A percentile compares a stretch with the other conserved stretches of the same genome.
phyloP scores from a whole-genome alignment of 208 protist genomes.

The Tritrichomonas musculus region DNA sequence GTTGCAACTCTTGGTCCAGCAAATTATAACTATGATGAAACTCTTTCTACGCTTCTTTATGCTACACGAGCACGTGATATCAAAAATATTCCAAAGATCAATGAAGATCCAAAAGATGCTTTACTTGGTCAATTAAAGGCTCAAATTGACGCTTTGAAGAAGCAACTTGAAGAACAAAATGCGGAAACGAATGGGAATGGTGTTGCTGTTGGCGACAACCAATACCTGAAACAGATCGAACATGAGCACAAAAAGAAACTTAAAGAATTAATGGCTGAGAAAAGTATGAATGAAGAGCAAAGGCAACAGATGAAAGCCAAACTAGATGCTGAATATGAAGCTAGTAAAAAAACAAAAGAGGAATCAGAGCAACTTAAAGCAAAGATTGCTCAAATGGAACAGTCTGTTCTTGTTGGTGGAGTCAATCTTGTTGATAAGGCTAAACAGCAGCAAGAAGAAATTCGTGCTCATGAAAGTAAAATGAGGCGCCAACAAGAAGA shows the following conservation, averaged over 20 bases:
- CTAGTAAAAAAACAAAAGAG: neutral
- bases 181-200: neutral
- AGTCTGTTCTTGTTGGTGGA: constrained; percentile 7
- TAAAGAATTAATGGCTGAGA: constrained; percentile 12
- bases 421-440: neutral
- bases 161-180: constrained; percentile 46
- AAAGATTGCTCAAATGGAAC: neutral
- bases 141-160: constrained; percentile 49
- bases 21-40: constrained; percentile 60
- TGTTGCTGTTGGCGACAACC: neutral
- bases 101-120: constrained; percentile 70
- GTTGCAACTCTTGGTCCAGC: constrained; percentile 58
- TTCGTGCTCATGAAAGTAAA: neutral
- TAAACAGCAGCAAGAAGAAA: neutral
- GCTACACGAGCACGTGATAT: constrained; percentile 66
- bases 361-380: neutral
- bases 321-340: neutral
- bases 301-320: neutral
- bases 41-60: constrained; percentile 55
- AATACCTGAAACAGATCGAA: constrained; percentile 2
- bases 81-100: constrained; percentile 70
- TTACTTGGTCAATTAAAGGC: constrained; percentile 63
- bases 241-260: neutral
- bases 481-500: neutral
- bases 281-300: constrained; percentile 34